These are phyloP conservation scores for Takakia lepidozioides DNA, from an alignment of 225 moss, liverwort and hornwort species.

Conservation along the genomic window DNA sequence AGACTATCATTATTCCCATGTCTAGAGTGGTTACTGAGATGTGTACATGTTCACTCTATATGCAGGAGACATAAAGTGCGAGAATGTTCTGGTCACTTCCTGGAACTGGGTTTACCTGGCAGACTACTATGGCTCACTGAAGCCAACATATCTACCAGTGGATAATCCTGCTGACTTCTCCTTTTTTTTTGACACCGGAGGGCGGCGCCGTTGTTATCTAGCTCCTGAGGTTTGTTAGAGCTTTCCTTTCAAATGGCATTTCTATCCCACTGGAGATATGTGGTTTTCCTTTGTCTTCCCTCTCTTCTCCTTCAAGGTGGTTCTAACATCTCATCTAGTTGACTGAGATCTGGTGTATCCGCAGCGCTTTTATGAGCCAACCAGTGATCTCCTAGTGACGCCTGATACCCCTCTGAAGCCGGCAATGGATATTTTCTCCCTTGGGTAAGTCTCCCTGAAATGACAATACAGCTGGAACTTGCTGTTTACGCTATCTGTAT, in stretches of 20 bases:
- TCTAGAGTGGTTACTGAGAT: not conserved
- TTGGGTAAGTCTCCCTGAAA: too few species aligned
- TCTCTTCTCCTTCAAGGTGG: too few species aligned
- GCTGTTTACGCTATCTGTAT: too few species aligned
- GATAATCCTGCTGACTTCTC: constrained; percentile 96
- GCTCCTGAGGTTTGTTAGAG: constrained; percentile 95
- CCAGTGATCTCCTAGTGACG: constrained; percentile 45
- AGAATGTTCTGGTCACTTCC: constrained; percentile 95
- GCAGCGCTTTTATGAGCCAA: constrained; percentile 88
- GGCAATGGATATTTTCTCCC: constrained; percentile 91
- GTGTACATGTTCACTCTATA: not conserved
- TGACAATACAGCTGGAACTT: too few species aligned
- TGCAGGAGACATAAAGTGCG: constrained; percentile 97
- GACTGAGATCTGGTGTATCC: too few species aligned
- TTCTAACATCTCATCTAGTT: too few species aligned
- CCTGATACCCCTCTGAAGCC: constrained; percentile 72
- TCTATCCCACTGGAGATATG: too few species aligned
- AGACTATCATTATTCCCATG: too few species aligned
- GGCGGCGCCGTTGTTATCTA: constrained; percentile 90
- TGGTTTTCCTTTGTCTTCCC: too few species aligned
- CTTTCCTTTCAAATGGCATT: too few species aligned
- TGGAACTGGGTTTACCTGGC: constrained; percentile 99
- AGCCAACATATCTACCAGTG: constrained; percentile 84
- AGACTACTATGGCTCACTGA: constrained; percentile 85
- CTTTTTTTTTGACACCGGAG: constrained; percentile 92